Base-by-base conservation (phyloP, 1,139 yeast species). In the Taphrina confusa region DNA sequence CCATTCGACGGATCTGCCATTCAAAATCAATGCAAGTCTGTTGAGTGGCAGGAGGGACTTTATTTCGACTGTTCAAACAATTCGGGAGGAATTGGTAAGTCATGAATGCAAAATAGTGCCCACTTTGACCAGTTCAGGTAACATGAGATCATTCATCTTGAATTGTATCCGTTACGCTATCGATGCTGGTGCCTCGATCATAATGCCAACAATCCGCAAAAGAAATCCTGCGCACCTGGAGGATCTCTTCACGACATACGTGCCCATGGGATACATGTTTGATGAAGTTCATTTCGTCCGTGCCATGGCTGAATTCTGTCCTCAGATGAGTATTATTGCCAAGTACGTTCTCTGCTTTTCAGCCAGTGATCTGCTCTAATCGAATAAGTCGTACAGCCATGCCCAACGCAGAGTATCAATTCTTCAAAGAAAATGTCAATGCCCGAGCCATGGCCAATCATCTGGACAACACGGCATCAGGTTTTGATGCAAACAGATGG, bases 81-180 rank as follows among this genome's bases (percentile, higher is more conserved):
- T 16, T 44, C 49, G 9, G 49, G 49, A 4, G 49, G 49, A 27
- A 8, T 44, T 6, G 33, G 33, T 28, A 11, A 28, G 33, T 8
- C 11, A 28, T 8, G 11, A 11, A 8, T 11, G 11, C 9, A 28
- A 11, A 8, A 8, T 28, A 28, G 33, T 28, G 33, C 33, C 11
- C 6, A 28, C 6, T 28, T 28, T 8, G 11, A 8, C 9, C 11
- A 8, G 33, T 8, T 11, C 33, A 28, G 49, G 49, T 9, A 44
- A 44, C 25, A 44, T 44, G 33, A 12, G 49, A 4, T 44, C 49
- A 4, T 44, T 23, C 49, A 44, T 44, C 8, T 33, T 44, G 33
- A 44, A 5, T 14, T 44, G 49, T 25, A 8, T 44, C 18, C 49
- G 49, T 5, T 44, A 44, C 25, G 49, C 49, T 14, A 44, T 44